These are phyloP conservation scores for Ilex asprella DNA, from an alignment of 257 asterid species.

Conservation along the genomic window DNA sequence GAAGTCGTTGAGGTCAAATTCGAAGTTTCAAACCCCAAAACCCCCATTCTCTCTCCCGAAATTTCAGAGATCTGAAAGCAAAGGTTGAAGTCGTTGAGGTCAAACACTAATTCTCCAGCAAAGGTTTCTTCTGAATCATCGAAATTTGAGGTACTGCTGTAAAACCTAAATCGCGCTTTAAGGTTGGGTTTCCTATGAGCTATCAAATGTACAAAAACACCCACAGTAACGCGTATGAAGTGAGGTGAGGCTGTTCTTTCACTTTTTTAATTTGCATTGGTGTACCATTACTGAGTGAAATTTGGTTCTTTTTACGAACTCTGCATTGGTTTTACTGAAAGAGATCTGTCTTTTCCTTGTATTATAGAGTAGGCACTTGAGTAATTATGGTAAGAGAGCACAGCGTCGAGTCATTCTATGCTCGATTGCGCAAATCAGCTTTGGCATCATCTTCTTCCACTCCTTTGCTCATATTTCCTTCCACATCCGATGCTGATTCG, in stretches of 20 bases:
- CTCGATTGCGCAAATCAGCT: slow-evolving; percentile 59
- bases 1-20: not conserved
- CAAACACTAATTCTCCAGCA: too few species aligned
- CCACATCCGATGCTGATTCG: slow-evolving; percentile 94
- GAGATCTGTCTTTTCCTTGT: slow-evolving; percentile 12
- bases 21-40: too few species aligned
- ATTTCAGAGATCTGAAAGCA: too few species aligned
- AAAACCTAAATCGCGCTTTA: slow-evolving; percentile 15
- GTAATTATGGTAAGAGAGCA: slow-evolving; percentile 77
- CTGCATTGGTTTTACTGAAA: not conserved
- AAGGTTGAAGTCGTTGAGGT: too few species aligned
- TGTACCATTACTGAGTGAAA: too few species aligned
- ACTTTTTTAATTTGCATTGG: too few species aligned
- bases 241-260: not conserved
- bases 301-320: slow-evolving; percentile 4
- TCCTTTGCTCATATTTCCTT: slow-evolving; percentile 83
- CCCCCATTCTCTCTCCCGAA: too few species aligned
- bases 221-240: not conserved
- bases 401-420: slow-evolving; percentile 61
- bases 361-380: slow-evolving; percentile 9
- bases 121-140: too few species aligned
- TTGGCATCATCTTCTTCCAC: slow-evolving; percentile 52
- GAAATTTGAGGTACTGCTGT: slow-evolving; percentile 16
- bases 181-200: not conserved
- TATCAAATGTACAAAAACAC: not conserved